Percentiles rank a stretch among this genome's conserved stretches.
phyloP scores from a whole-genome alignment of 306 rosid genomes.

The Fragaria vesca region DNA sequence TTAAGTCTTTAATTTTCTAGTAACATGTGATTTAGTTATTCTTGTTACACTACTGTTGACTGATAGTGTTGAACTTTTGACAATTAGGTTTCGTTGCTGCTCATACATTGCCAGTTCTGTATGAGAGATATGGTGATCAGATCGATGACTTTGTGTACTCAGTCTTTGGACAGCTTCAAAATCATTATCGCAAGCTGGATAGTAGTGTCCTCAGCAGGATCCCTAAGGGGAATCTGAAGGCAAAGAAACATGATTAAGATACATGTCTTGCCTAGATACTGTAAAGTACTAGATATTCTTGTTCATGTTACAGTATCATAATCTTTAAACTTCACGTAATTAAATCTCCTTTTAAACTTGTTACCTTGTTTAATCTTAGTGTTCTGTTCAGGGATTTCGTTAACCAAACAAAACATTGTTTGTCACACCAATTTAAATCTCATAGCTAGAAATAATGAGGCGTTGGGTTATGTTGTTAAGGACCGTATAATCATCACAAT shows the following conservation, averaged over 20 bases:
- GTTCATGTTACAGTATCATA: background rate
- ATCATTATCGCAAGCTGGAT: conserved; percentile 54
- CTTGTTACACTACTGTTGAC: background rate
- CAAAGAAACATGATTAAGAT: conserved; percentile 59
- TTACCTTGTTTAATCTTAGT: background rate
- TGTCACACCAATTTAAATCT: background rate
- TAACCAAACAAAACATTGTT: background rate
- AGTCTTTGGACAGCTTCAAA: conserved; percentile 49
- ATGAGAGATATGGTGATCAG: conserved; percentile 74
- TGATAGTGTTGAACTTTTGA: background rate
- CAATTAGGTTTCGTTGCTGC: conserved; percentile 72
- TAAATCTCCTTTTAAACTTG: background rate
- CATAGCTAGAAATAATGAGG: background rate
- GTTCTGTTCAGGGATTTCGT: background rate
- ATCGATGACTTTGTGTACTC: conserved; percentile 57
- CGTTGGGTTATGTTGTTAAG: background rate
- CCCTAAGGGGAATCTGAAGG: conserved; percentile 54
- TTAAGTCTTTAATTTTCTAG: background rate
- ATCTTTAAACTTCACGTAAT: background rate
- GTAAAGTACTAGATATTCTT: background rate
- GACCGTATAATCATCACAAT: background rate
- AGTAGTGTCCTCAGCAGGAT: conserved; percentile 73
- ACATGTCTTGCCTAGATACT: background rate
- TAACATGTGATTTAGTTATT: background rate
- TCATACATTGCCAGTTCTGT: conserved; percentile 79